A percentile compares a stretch with the other conserved stretches of the same genome.
Conservation (phyloP, 495 filamentous ascomycete genomes). For the Trichoderma erinaceum region DNA sequence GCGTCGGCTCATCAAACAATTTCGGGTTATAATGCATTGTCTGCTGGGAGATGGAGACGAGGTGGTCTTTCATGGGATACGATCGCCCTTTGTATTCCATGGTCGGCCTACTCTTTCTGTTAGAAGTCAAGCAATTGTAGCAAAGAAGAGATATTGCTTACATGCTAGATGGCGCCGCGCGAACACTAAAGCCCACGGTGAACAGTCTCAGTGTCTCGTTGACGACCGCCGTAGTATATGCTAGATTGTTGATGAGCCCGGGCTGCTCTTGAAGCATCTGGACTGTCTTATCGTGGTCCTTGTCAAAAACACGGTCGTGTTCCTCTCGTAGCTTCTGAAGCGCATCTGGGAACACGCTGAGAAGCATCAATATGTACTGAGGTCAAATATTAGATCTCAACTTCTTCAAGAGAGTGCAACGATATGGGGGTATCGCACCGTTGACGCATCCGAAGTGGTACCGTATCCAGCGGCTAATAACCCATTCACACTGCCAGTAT, state of each 20-base stretch:
- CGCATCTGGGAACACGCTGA: conserved; percentile 37
- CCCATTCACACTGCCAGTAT: conserved; percentile 19
- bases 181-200: conserved; percentile 28
- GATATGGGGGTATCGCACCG: conserved; percentile 20
- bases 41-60: conserved; percentile 16
- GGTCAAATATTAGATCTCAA: not conserved
- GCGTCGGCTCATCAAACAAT: conserved; percentile 30
- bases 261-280: conserved; percentile 30
- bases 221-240: conserved; percentile 43
- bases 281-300: conserved; percentile 20
- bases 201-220: conserved; percentile 45
- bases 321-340: conserved; percentile 38
- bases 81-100: not conserved
- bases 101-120: too few species aligned
- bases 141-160: too few species aligned
- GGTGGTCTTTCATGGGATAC: conserved; percentile 14
- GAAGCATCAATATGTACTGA: conserved; percentile 32
- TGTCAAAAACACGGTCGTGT: conserved; percentile 36
- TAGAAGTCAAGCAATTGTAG: too few species aligned
- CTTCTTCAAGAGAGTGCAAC: too few species aligned
- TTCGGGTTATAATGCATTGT: conserved; percentile 25
- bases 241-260: conserved; percentile 33
- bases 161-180: conserved; percentile 22
- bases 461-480: conserved; percentile 45
- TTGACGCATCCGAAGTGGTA: conserved; percentile 32